Base-by-base conservation (phyloP, 805 yeast species). In the Starmerella etchellsii region DNA sequence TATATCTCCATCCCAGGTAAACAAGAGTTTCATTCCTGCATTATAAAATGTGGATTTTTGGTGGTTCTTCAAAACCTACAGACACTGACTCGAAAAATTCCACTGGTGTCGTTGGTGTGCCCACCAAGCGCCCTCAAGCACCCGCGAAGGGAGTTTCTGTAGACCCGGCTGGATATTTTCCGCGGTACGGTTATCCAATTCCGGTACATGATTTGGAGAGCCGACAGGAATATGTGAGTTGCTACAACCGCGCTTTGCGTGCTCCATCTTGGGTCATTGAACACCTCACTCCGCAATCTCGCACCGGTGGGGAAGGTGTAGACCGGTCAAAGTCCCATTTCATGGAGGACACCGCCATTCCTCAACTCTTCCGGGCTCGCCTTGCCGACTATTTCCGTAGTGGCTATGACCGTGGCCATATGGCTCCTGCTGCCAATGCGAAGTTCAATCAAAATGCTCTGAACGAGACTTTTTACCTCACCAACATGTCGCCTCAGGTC, bases 361-460 rank as follows among this genome's bases (percentile, higher is more conserved):
- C 98, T 0, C 60, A 61, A 23, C 70, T 65, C 53, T 91, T 84
- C 59, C 70, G 96, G 50, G 88, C 78, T 2, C 66, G 71, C 39
- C 65, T 91, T 41, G 70, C 76, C 46, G 97, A 91, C 61, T 91
- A 81, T 59, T 91, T 88, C 67, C 71, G 97, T 52, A 78, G 91
- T 25, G 98, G 98, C 1, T 91, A 83, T 61, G 98, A 91, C 60
- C 67, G 97, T 49, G 98, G 98, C 5, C 98, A 91, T 61, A 84
- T 82, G 54, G 96, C 95, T 0, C 96, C 98, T 3, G 98, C 98
- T 4, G 97, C 97, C 0, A 81, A 91, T 59, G 96, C 97, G 21
- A 85, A 83, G 57, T 91, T 75, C 63, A 74, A 76, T 25, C 98
- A 91, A 61, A 52, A 58, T 16, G 96, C 96, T 16, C 88, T 91